Evolutionary conservation across 106 monocot species (phyloP).

Genomic region (Dendrobium officinale): DNA sequence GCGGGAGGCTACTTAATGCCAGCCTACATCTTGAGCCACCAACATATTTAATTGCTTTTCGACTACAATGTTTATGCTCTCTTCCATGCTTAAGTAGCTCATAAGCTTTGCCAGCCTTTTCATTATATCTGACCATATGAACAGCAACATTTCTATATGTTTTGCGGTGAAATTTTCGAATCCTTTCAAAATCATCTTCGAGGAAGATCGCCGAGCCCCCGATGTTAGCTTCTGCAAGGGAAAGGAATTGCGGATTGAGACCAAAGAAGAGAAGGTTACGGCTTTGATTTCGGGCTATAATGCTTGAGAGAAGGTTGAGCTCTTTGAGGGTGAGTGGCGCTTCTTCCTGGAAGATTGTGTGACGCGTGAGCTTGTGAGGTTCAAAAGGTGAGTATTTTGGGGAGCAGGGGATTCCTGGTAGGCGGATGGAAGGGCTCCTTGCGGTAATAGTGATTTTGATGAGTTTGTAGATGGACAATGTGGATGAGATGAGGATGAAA

Average conservation of each 20-base stretch:
- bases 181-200: conserved; percentile 26
- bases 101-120: conserved; percentile 26
- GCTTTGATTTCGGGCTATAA: conserved; percentile 26
- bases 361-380: background rate
- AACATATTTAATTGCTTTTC: background rate
- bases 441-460: conserved; percentile 26
- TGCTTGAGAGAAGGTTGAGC: conserved; percentile 14
- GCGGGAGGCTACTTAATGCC: conserved; percentile 17
- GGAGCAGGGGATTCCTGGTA: background rate
- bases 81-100: conserved; percentile 36
- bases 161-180: background rate
- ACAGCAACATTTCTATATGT: conserved; percentile 3
- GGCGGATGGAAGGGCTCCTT: background rate
- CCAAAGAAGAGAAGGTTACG: conserved; percentile 58
- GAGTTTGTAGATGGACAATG: conserved; percentile 37
- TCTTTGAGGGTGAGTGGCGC: conserved; percentile 37
- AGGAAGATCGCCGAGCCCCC: conserved; percentile 31
- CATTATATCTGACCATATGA: conserved; percentile 20
- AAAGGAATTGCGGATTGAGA: conserved; percentile 21
- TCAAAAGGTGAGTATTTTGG: background rate
- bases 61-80: conserved; percentile 18
- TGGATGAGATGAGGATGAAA: conserved; percentile 32
- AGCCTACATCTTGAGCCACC: conserved; percentile 16
- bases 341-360: background rate
- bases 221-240: conserved; percentile 13